Conservation (phyloP, 768 basidiomycete species). For the Epithele typhae region DNA sequence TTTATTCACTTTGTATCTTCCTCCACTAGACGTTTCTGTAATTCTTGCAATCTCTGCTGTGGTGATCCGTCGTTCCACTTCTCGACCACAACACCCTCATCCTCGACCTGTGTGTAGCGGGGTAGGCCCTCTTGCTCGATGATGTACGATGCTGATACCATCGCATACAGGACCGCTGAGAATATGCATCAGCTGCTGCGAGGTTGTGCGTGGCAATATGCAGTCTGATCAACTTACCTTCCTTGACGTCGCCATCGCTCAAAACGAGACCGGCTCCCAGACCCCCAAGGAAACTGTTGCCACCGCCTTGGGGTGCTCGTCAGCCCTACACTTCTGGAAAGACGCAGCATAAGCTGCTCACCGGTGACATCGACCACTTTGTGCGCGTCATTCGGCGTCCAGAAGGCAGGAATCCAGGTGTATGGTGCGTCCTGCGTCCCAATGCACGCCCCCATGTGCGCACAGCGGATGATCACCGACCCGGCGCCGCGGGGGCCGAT, state of each 20-base stretch:
- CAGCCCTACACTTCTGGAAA: slow-evolving; percentile 5
- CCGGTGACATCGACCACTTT: slow-evolving; percentile 83
- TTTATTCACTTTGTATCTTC: slow-evolving; percentile 19
- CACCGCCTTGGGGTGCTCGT: slow-evolving; percentile 60
- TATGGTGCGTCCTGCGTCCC: slow-evolving; percentile 37
- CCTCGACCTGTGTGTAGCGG: slow-evolving; percentile 29
- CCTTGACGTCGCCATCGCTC: slow-evolving; percentile 51
- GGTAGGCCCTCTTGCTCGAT: slow-evolving; percentile 85
- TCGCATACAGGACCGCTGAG: slow-evolving; percentile 66
- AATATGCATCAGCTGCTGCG: slow-evolving; percentile 1
- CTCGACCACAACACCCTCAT: slow-evolving; percentile 24
- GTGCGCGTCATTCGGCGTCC: slow-evolving; percentile 39
- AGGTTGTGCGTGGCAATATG: no score
- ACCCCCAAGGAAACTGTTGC: slow-evolving; percentile 86
- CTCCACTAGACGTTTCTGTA: slow-evolving; percentile 15
- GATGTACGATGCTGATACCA: slow-evolving; percentile 76
- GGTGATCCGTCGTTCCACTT: slow-evolving; percentile 76
- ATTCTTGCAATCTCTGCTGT: slow-evolving; percentile 46
- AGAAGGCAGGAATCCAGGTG: slow-evolving; percentile 74
- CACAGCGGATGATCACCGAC: slow-evolving; percentile 72
- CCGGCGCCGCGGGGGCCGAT: slow-evolving; percentile 48
- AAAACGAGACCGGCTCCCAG: slow-evolving; percentile 67
- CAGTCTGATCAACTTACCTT: slow-evolving; percentile 66
- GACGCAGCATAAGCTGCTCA: slow-evolving; percentile 20
- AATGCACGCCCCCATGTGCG: slow-evolving; percentile 66